Base-by-base conservation (phyloP, 1,139 yeast genomes). In the Petasospora rhodanensis region DNA sequence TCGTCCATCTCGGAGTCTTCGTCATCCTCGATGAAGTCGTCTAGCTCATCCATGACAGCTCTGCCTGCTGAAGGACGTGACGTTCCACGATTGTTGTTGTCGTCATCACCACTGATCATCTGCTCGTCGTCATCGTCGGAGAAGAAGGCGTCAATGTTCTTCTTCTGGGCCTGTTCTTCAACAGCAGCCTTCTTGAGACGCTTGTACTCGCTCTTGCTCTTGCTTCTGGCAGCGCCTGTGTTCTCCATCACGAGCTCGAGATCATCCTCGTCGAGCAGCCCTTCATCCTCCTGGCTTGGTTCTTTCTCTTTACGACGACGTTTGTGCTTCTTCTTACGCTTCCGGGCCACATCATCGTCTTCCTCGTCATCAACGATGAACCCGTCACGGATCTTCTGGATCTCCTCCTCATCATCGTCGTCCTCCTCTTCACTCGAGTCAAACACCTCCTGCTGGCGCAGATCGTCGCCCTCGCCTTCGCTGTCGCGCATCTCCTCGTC, bases 11-110 rank as follows among this genome's bases (percentile, higher is more conserved):
- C 96, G 4, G 95, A 85, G 54, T 82, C 82, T 56, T 89, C 96
- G 57, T 91, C 98, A 58, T 91, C 98, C 44, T 91, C 97, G 49
- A 91, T 91, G 62, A 91, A 91, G 56, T 89, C 98, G 55, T 87
- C 98, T 52, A 91, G 79, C 56, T 91, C 98, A 54, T 87, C 95
- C 47, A 79, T 41, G 24, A 41, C 36, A 24, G 32, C 37, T 24
- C 49, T 51, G 20, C 54, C 57, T 10, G 44, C 40, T 16, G 46
- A 26, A 9, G 39, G 37, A 61, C 7, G 23, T 7, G 23, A 7
- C 6, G 23, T 7, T 7, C 12, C 23, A 8, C 23, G 8, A 7
- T 9, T 12, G 12, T n/a, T 12, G 7, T n/a, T 12, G 7, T 9
- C n/a, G 12, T 54, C 59, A 19, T 56, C 66, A 14, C 22, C 29